phyloP scores from a whole-genome alignment of 768 basidiomycete genomes.

The Tephrocybe sp. region DNA sequence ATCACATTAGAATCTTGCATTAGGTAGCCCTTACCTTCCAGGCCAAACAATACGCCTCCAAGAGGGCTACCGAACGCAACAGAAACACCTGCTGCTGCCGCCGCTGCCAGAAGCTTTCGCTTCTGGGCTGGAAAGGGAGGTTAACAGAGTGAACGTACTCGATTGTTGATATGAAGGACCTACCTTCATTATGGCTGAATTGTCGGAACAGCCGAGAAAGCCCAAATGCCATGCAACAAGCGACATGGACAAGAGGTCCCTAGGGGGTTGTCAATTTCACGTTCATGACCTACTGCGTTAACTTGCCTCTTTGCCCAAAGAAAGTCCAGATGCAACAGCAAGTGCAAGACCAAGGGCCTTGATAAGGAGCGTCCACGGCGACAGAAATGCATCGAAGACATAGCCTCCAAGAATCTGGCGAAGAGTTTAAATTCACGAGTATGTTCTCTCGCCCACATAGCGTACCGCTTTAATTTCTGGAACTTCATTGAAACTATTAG shows the following conservation, averaged over 20 bases:
- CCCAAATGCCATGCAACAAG: conserved; percentile 77
- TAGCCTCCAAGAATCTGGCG: conserved; percentile 76
- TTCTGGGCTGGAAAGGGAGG: conserved; percentile 54
- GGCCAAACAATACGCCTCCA: conserved; percentile 81
- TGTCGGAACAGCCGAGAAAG: conserved; percentile 64
- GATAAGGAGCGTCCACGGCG: conserved; percentile 81
- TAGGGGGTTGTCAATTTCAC: conserved; percentile 20
- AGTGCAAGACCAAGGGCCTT: conserved; percentile 83
- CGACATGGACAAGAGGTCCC: conserved; percentile 85
- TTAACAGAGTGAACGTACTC: neutral
- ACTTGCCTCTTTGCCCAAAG: conserved; percentile 76
- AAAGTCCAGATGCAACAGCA: conserved; percentile 81
- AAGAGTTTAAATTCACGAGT: neutral
- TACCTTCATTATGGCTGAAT: conserved; percentile 78
- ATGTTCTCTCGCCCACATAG: neutral
- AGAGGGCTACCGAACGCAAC: conserved; percentile 88
- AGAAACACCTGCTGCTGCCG: conserved; percentile 83
- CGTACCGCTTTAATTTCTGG: conserved; percentile 78
- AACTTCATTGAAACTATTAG: conserved; percentile 35
- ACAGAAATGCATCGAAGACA: conserved; percentile 84
- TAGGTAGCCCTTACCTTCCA: conserved; percentile 49
- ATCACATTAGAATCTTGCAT: neutral
- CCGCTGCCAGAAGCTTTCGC: conserved; percentile 77
- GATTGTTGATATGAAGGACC: neutral
- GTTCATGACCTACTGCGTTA: conserved; percentile 10